Percentiles rank a stretch among this genome's conserved stretches.
These are phyloP conservation scores for Euphrasia confusa DNA, from an alignment of 257 asterid species.

Conservation along the genomic window DNA sequence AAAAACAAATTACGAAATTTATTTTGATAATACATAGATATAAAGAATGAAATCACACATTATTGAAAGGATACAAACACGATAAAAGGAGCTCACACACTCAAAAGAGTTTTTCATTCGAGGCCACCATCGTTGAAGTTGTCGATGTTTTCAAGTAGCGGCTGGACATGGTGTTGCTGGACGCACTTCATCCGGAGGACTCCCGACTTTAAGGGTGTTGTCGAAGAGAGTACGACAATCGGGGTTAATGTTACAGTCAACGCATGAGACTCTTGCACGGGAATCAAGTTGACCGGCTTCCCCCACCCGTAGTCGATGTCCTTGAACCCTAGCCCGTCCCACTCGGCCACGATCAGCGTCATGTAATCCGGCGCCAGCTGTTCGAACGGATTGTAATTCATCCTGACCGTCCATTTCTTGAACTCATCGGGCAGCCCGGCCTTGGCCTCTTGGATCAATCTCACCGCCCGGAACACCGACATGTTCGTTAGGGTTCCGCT, in stretches of 20 bases:
- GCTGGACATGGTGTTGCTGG: background rate
- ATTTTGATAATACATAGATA: too few relatives aligned
- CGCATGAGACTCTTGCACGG: background rate
- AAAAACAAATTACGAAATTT: too few relatives aligned
- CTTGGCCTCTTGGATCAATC: background rate
- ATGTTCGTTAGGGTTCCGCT: background rate
- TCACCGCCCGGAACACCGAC: background rate
- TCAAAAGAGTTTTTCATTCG: too few relatives aligned
- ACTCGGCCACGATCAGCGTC: background rate
- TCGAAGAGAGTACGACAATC: background rate
- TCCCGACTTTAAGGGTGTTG: background rate
- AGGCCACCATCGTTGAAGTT: background rate
- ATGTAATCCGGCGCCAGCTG: background rate
- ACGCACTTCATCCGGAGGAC: background rate
- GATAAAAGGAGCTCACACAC: too few relatives aligned
- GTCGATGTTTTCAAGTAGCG: background rate
- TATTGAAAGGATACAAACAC: too few relatives aligned
- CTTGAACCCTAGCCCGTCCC: background rate
- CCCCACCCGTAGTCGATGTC: conserved; percentile 1
- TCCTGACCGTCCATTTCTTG: background rate
- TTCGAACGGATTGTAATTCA: background rate
- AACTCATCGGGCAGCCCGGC: background rate
- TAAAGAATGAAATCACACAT: too few relatives aligned
- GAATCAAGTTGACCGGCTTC: background rate
- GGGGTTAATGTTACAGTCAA: background rate